A percentile compares a stretch with the other conserved stretches of the same genome.
Conservation (phyloP, 2,329 filamentous ascomycete species). For the Xylariaceae sp. region DNA sequence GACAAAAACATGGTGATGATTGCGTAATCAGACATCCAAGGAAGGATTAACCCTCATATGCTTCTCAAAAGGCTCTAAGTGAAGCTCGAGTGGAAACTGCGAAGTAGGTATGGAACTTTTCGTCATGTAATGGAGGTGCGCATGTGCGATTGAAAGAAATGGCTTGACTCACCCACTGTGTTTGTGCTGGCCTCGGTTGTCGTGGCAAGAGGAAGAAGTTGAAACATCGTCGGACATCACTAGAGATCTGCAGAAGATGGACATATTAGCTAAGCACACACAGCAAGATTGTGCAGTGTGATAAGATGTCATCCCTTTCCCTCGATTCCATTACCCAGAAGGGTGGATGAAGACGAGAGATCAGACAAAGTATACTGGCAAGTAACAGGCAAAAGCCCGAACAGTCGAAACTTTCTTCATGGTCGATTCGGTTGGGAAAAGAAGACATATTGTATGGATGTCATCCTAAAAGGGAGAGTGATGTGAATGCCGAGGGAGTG, state of each 20-base stretch:
- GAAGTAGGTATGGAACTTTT: slow-evolving; percentile 74
- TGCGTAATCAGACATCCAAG: slow-evolving; percentile 71
- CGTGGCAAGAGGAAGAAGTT: not conserved
- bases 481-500: not conserved
- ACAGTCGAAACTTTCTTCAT: slow-evolving; percentile 72
- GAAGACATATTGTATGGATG: slow-evolving; percentile 68
- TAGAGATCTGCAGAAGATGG: too few relatives aligned
- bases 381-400: slow-evolving; percentile 77
- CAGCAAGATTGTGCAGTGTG: too few relatives aligned
- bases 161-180: slow-evolving; percentile 2
- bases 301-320: too few relatives aligned
- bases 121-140: slow-evolving; percentile 27
- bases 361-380: slow-evolving; percentile 89
- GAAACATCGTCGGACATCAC: not conserved
- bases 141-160: not conserved
- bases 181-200: not conserved
- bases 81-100: slow-evolving; percentile 84
- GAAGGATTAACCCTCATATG: slow-evolving; percentile 68
- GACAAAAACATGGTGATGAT: too few relatives aligned
- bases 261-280: too few relatives aligned
- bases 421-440: slow-evolving; percentile 87
- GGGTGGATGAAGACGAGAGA: slow-evolving; percentile 18
- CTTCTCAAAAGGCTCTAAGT: slow-evolving; percentile 62
- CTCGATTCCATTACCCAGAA: not conserved
- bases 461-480: slow-evolving; percentile 61